Conservation (phyloP, 2,329 filamentous ascomycete genomes). For the Sporothrix pallida region DNA sequence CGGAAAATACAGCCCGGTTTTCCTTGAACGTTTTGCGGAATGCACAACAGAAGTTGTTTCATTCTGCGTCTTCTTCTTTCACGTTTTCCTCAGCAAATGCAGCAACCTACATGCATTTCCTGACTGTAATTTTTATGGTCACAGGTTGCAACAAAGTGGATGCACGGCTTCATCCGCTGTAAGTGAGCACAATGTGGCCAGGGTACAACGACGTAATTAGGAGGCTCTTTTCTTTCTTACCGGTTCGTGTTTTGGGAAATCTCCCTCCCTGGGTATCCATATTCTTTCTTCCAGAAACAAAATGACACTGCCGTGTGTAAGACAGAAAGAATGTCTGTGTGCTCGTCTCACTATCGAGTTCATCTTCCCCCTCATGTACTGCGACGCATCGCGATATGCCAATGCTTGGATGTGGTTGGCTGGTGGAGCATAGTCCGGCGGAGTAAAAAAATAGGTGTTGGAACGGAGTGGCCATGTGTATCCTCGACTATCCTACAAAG, state of each 20-base stretch:
- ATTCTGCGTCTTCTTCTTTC: background rate
- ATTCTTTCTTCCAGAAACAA: background rate
- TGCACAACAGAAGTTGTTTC: background rate
- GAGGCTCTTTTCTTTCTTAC: background rate
- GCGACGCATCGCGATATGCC: background rate
- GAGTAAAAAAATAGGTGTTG: background rate
- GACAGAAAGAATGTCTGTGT: background rate
- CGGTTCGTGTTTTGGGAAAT: background rate
- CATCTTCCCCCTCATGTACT: background rate
- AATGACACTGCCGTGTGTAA: background rate
- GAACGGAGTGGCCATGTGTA: background rate
- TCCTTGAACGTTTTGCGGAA: background rate
- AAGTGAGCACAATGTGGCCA: background rate
- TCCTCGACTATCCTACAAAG: background rate
- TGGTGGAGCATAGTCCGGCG: background rate
- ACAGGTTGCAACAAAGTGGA: background rate
- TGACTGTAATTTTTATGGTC: background rate
- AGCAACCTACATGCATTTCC: background rate
- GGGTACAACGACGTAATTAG: too few species aligned
- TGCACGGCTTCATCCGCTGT: background rate
- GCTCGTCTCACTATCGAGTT: background rate
- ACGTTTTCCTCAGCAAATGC: background rate
- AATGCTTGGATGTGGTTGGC: background rate
- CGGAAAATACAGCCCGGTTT: slow-evolving; percentile 9
- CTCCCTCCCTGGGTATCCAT: background rate